Conservation (phyloP, 2,329 filamentous ascomycete species). For the Colletotrichum horii region DNA sequence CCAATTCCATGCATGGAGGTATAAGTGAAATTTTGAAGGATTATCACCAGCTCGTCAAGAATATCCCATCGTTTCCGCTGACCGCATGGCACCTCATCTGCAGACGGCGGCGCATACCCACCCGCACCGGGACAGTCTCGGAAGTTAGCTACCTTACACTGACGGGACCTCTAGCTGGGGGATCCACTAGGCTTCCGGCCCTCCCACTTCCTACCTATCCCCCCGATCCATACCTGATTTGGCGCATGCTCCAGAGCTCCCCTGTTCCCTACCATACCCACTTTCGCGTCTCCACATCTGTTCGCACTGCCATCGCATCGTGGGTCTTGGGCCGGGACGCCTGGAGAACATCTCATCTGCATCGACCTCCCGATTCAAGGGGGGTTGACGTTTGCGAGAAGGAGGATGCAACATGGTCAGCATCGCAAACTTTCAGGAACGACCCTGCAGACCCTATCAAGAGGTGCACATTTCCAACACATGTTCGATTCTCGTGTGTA, state of each 20-base stretch:
- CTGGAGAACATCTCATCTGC: conserved; percentile 1
- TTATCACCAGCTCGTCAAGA: not conserved
- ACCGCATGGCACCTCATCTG: not conserved
- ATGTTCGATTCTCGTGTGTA: not conserved
- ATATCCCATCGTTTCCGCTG: not conserved
- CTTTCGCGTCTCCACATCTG: not conserved
- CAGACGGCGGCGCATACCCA: not conserved
- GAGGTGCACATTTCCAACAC: not conserved
- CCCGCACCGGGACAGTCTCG: conserved; percentile 8
- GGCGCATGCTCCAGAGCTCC: not conserved
- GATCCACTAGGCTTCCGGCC: not conserved
- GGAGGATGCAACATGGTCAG: not conserved
- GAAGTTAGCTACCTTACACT: too few species aligned
- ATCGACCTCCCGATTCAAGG: not conserved
- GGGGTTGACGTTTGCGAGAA: not conserved
- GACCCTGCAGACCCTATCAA: not conserved
- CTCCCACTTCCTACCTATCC: not conserved
- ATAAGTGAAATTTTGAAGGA: not conserved
- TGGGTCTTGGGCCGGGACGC: conserved; percentile 3
- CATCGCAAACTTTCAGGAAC: not conserved
- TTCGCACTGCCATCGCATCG: conserved; percentile 14
- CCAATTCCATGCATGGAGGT: not conserved
- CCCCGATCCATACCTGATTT: conserved; percentile 11
- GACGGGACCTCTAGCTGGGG: not conserved
- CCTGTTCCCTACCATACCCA: not conserved